Conservation (phyloP, 495 filamentous ascomycete genomes). For the Aspergillus panamensis region DNA sequence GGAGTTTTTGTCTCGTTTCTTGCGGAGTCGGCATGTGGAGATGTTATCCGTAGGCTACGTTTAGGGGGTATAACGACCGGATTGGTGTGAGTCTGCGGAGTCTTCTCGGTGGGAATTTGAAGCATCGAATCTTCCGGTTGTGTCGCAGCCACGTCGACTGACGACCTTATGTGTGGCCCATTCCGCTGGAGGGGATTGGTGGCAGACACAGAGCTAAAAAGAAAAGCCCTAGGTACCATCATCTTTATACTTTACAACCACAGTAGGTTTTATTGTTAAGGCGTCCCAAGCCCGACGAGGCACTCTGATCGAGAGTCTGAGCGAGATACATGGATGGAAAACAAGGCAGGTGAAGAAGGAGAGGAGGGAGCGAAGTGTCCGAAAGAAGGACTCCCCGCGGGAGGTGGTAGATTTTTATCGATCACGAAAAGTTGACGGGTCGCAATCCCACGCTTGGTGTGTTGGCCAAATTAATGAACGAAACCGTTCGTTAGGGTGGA, state of each 20-base stretch:
- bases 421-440: not conserved
- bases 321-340: conserved; percentile 45
- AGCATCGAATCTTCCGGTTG: conserved; percentile 17
- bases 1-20: conserved; percentile 17
- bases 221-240: conserved; percentile 49
- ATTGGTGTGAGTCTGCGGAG: conserved; percentile 24
- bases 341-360: not conserved
- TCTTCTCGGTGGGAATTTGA: conserved; percentile 17
- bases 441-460: conserved; percentile 11
- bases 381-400: conserved; percentile 1
- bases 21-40: conserved; percentile 20
- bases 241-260: conserved; percentile 23
- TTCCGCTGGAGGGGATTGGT: conserved; percentile 23
- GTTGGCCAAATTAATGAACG: conserved; percentile 19
- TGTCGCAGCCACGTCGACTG: conserved; percentile 5
- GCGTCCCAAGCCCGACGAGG: conserved; percentile 39
- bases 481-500: conserved; percentile 2
- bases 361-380: conserved; percentile 9
- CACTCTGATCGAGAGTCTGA: conserved; percentile 47
- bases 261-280: conserved; percentile 13
- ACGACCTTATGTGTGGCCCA: conserved; percentile 4
- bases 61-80: conserved; percentile 46
- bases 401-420: not conserved
- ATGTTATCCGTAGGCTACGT: conserved; percentile 26
- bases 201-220: conserved; percentile 34